Base-by-base conservation (phyloP, 2,329 filamentous ascomycete genomes). In the Cytospora chrysosperma region DNA sequence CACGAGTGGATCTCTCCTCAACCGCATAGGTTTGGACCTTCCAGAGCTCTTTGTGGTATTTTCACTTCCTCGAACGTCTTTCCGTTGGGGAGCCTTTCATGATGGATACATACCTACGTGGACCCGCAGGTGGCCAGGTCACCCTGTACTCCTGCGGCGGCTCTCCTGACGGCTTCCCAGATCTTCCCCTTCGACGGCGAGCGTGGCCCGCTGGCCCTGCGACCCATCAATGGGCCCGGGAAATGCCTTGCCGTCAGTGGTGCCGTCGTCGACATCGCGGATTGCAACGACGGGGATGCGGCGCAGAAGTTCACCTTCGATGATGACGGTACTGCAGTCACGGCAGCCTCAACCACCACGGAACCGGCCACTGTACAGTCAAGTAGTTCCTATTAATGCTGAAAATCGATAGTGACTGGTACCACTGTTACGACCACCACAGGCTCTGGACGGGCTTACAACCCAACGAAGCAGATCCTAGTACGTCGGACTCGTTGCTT, bases 71-170 rank as follows among this genome's bases (percentile, higher is more conserved):
- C n/a, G n/a, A n/a, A n/a, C n/a, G n/a, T n/a, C n/a, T n/a, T n/a
- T n/a, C n/a, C n/a, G n/a, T n/a, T n/a, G n/a, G n/a, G n/a, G n/a
- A n/a, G n/a, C n/a, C n/a, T n/a, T n/a, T n/a, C n/a, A n/a, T n/a
- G n/a, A n/a, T n/a, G n/a, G n/a, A n/a, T n/a, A n/a, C n/a, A n/a
- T n/a, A 87, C 67, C 77, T 79, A 6, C 77, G 83, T 54, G 77
- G 82, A 30, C 72, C 76, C 0, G 75, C 76, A 2, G 82, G 82
- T 13, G 80, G 82, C 68, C 82, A 84, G 67, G 82, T 85, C 17
- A 68, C 81, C 37, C 75, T 87, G 27, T 87, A 86, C 68, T 84
- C 84, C 13, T 87, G 84, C 65, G 84, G 84, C 57, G 84, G 84
- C 19, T 77, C 83, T 47, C 83, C 83, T 24, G 84, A 83, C 64